Conservation (phyloP, 345 rosid species). For the Arabis hirsuta region DNA sequence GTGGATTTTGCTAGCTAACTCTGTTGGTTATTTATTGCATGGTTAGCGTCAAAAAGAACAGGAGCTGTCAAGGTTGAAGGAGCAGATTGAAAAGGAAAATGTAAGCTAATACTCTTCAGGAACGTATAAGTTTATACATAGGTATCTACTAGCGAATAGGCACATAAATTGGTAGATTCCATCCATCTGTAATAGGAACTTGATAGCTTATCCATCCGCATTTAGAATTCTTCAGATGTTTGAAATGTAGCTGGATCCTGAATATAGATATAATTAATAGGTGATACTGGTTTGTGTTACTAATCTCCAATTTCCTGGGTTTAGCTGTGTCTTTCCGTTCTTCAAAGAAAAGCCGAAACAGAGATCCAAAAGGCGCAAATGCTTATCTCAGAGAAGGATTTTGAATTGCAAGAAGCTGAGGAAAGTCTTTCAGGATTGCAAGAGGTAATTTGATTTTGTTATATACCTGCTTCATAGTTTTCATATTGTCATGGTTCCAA, state of each 20-base stretch:
- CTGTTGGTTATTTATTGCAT: constrained; percentile 33
- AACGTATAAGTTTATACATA: background rate
- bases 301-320: constrained; percentile 29
- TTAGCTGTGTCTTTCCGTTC: constrained; percentile 63
- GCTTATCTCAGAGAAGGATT: constrained; percentile 70
- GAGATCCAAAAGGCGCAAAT: constrained; percentile 76
- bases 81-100: constrained; percentile 88
- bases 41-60: constrained; percentile 79
- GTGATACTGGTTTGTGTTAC: constrained; percentile 11
- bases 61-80: constrained; percentile 76
- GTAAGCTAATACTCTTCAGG: constrained; percentile 44
- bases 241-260: background rate
- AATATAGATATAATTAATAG: background rate
- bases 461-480: constrained; percentile 7
- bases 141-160: background rate
- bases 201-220: constrained; percentile 3
- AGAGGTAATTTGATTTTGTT: constrained; percentile 55
- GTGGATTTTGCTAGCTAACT: constrained; percentile 18
- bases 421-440: constrained; percentile 79
- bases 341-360: constrained; percentile 76
- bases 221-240: constrained; percentile 2
- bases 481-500: background rate
- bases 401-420: constrained; percentile 76
- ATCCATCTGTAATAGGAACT: background rate
- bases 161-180: constrained; percentile 17